Evolutionary conservation across 345 rosid genomes (phyloP), one percentile per base, ranked within the genome.

Genomic region (Sonneratia alba): DNA sequence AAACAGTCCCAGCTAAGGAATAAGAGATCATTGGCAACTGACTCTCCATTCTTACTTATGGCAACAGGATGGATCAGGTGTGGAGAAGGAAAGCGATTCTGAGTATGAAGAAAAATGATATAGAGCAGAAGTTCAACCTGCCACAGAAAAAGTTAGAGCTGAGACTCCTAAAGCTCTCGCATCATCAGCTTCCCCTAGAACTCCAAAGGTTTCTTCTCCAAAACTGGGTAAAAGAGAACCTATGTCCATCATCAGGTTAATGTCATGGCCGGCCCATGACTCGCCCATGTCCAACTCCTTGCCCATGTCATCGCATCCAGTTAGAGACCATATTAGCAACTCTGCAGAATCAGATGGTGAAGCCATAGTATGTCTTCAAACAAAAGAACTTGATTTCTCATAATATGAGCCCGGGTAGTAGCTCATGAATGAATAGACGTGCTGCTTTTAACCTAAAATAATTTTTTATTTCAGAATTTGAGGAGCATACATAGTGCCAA

Each of bases 261-360:
- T 76, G 38, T 81, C 87, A 9, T 73, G 71, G 57, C 83, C 63
- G 18, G 71, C 55, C 67, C 68, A 34, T 40, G 87, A 78, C 74
- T 68, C 78, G 8, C 55, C 70, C 34, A 45, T 18, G 62, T 45
- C 72, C 47, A 61, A 62, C 59, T 81, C 86, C 32, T 81, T 73
- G 73, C 85, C 86, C 21, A 32, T 57, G 45, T 79, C 86, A 32
- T 82, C 85, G 1, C 62, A 15, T 37, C 62, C 64, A 51, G 72
- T 22, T 51, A 75, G 38, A 34, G 84, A 81, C 42, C 72, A 34
- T 77, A 74, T 76, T 76, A 71, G 80, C 68, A 76, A 77, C 77
- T 80, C 84, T n/a, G 73, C 70, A 70, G 85, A 80, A 48, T 82
- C 87, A 5, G 87, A 81, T 22, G 78, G 70, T 49, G 87, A 82